Conservation (phyloP, 1,139 yeast genomes). For the Geotrichum reessii region DNA sequence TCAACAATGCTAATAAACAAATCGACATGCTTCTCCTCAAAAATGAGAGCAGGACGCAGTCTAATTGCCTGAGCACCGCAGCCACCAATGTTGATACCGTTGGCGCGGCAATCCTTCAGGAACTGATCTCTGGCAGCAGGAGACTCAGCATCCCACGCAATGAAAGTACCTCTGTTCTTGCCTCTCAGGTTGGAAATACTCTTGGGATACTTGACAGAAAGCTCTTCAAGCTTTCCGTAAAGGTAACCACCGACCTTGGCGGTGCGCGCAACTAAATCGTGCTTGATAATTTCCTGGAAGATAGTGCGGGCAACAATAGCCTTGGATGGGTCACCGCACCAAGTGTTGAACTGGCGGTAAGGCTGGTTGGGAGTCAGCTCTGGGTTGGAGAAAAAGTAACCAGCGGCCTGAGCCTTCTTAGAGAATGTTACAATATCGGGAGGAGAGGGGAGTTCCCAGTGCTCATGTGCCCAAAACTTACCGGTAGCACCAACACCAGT, state of each 20-base stretch:
- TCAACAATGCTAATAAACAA: conserved; percentile 43
- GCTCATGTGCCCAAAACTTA: conserved; percentile 80
- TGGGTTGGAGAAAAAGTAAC: conserved; percentile 69
- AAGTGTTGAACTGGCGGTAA: conserved; percentile 82
- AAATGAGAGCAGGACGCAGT: conserved; percentile 69
- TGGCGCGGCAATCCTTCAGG: conserved; percentile 49
- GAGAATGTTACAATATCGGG: conserved; percentile 82
- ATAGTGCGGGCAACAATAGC: conserved; percentile 67
- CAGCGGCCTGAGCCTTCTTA: conserved; percentile 82
- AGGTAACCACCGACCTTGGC: conserved; percentile 60
- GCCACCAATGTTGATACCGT: conserved; percentile 74
- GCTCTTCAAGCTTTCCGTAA: conserved; percentile 46
- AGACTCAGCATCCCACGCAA: conserved; percentile 65
- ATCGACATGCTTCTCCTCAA: conserved; percentile 73
- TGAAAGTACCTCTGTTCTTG: conserved; percentile 65
- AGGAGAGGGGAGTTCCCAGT: conserved; percentile 63
- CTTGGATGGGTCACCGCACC: conserved; percentile 88
- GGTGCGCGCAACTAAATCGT: conserved; percentile 53
- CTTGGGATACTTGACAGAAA: conserved; percentile 50
- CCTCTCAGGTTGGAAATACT: conserved; percentile 60
- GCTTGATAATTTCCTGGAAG: conserved; percentile 54
- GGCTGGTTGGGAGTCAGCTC: conserved; percentile 64
- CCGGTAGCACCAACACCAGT: conserved; percentile 89
- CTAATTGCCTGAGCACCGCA: conserved; percentile 71
- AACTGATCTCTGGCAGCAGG: conserved; percentile 54